Evolutionary conservation across 2,329 filamentous ascomycete species (phyloP), one percentile per base, ranked within the genome.

Genomic region (Sporothrix euskadiensis): DNA sequence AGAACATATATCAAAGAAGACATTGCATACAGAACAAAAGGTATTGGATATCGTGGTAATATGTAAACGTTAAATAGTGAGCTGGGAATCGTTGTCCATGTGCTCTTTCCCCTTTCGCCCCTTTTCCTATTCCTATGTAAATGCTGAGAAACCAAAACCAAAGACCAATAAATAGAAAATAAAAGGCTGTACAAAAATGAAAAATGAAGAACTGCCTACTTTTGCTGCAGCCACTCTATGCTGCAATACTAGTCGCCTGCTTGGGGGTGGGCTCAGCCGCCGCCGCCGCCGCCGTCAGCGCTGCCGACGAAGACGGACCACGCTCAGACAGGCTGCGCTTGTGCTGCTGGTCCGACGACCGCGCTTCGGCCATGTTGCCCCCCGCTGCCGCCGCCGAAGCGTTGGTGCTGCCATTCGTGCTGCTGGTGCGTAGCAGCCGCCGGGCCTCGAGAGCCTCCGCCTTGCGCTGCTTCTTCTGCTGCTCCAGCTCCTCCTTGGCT

Each of bases 311-410:
- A 75, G 26, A 79, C 76, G 69, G 65, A 5, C 81, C 80, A 19
- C 81, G 79, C 54, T 79, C 78, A 3, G 80, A 81, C 14, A 81
- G 77, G 16, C 57, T 49, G 41, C 73, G 65, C 74, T 75, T 75
- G n/a, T 52, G 71, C 59, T 70, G 71, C 71, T 71, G 68, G 9
- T 59, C 69, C 8, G 44, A 26, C 10, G 54, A 39, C 26, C 82
- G 81, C 47, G 80, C 81, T 71, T 83, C 80, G n/a, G 79, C 81
- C 78, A 83, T 83, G 69, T 85, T 82, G 1, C 85, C 85, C 86
- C 86, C n/a, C 83, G 76, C 74, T 1, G 76, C 86, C 66, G 86
- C 76, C 0, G 86, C 86, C 49, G 81, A 83, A 30, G 72, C 49
- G 66, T 57, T 70, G 39, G 32, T 26, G 66, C 16, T 73, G 26